Base-by-base conservation (phyloP, 495 filamentous ascomycete genomes). In the Annulohypoxylon bovei region DNA sequence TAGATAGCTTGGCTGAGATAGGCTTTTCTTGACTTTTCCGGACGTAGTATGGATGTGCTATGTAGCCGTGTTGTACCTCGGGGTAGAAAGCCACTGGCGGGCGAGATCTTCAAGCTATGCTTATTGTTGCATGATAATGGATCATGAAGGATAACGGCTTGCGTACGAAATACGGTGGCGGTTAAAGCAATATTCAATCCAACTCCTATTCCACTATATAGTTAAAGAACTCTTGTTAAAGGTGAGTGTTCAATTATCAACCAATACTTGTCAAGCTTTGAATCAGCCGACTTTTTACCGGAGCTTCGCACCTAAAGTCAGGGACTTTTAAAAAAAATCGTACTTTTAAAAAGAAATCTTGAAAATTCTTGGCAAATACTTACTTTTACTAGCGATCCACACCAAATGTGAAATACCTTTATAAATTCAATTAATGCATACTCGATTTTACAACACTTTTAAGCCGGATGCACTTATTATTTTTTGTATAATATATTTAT, bases 121-220 rank as follows among this genome's bases (percentile, higher is more conserved):
- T 27, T 56, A n/a, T 40, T 35, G 25, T 56, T 49, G 62, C 40
- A 65, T 57, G 53, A 64, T 61, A 62, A 65, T 58, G 40, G 56
- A 56, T 65, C 65, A 65, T 55, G 67, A n/a, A n/a, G n/a, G n/a
- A n/a, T n/a, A n/a, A n/a, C n/a, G 67, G 32, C 27, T 70, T 52
- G 61, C 47, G 39, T 35, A 55, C 28, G 46, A 53, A 18, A 16
- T 52, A 33, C 49, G 67, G 18, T 56, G 53, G 53, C 30, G 55
- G 42, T 37, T 16, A 55, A 58, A 39, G 37, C 33, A 63, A 35
- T 42, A 35, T 44, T 53, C 25, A 6, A 28, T 18, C 14, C 12
- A 14, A 32, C 35, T 6, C 27, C 46, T 35, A 53, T 64, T 14
- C 61, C 28, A 2, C 44, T 1, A 8, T 23, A n/a, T n/a, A 37